Base-by-base conservation (phyloP, 441 rosid species). In the Erodium trifolium region DNA sequence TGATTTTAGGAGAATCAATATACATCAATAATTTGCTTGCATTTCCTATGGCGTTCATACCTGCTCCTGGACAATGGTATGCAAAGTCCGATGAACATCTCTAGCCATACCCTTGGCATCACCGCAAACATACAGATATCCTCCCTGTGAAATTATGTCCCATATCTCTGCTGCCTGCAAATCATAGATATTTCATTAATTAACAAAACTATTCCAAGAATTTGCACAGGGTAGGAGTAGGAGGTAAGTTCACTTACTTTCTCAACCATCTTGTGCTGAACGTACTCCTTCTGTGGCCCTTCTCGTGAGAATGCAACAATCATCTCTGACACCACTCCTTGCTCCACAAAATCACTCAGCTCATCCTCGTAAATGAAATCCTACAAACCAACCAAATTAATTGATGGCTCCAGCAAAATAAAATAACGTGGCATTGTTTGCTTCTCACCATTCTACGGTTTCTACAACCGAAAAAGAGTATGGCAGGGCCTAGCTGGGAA, bases 61-160 rank as follows among this genome's bases (percentile, higher is more conserved):
- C 85, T 84, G 84, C 77, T 84, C 85, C 65, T 81, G 85, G 31
- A 76, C 82, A 73, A 84, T 82, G 11, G 81, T 79, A 79, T 83
- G 93, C 64, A 86, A 77, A 45, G 85, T 73, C 70, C 89, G 80
- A 75, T 88, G 93, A 49, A 86, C 90, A 64, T 88, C 93, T 71
- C 80, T 84, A 5, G 90, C 90, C 93, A 88, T 88, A 70, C 90
- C 88, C 76, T 88, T 88, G 79, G 93, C 90, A 83, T 88, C 93
- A 72, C 93, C 93, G 66, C 93, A 88, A 19, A 88, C 93, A 68
- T 88, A 88, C 8, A 86, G 5, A 67, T 88, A 88, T 17, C 78
- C 88, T 49, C 88, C 89, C 72, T 76, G 74, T 16, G 90, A 86
- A 72, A 88, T 74, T 72, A 83, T 59, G 76, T 57, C 72, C 93